phyloP scores from a whole-genome alignment of 805 yeast genomes.

The Kazachstania africana region DNA sequence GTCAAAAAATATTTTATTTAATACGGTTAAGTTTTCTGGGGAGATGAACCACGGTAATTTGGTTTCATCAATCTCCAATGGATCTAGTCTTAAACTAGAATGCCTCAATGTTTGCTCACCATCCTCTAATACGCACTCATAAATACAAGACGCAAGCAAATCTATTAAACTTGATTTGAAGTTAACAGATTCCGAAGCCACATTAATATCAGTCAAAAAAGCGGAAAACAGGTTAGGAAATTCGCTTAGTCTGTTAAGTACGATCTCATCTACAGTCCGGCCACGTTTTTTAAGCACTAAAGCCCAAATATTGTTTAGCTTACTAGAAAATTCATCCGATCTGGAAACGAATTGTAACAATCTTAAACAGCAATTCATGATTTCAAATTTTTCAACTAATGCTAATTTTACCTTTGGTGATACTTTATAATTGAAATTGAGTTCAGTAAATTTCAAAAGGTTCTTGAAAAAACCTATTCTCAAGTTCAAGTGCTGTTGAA shows the following conservation, averaged over 20 bases:
- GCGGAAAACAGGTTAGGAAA: conserved; percentile 18
- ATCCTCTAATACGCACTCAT: conserved; percentile 25
- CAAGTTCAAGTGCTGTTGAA: conserved; percentile 38
- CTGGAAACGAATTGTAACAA: conserved; percentile 26
- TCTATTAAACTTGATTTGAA: conserved; percentile 13
- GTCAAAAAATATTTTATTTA: conserved; percentile 32
- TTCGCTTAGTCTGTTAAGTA: conserved; percentile 14
- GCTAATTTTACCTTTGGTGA: conserved; percentile 29
- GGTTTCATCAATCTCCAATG: conserved; percentile 17
- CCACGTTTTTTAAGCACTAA: conserved; percentile 4
- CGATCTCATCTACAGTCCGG: conserved; percentile 13
- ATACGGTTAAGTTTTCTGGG: conserved; percentile 27
- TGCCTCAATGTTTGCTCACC: conserved; percentile 31
- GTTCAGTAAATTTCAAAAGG: conserved; percentile 34
- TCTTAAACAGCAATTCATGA: conserved; percentile 35
- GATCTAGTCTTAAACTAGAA: conserved; percentile 8
- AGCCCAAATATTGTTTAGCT: conserved; percentile 5
- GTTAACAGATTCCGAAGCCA: conserved; percentile 6
- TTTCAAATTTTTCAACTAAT: conserved; percentile 31
- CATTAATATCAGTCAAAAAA: conserved; percentile 14
- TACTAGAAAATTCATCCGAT: conserved; percentile 1
- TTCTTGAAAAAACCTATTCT: conserved; percentile 36
- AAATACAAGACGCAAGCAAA: conserved; percentile 15
- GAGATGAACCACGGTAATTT: conserved; percentile 39
- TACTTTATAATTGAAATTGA: conserved; percentile 33